Conservation (phyloP, 1,139 yeast genomes). For the Candida smagusa region DNA sequence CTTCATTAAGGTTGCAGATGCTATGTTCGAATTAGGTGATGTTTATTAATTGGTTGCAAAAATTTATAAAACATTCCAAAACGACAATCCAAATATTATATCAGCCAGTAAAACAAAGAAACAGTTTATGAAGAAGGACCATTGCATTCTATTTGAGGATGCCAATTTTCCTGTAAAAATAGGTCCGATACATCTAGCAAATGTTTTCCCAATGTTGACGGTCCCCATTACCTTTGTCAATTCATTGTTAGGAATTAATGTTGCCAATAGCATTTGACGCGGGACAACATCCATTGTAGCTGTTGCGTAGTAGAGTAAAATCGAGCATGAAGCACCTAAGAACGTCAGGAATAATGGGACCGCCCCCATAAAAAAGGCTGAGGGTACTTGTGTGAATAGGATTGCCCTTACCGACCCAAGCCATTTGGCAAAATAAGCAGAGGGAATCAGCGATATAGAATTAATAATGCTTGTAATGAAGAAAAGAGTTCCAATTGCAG, state of each 20-base stretch:
- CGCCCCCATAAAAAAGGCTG: conserved; percentile 52
- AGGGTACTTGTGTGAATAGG: conserved; percentile 73
- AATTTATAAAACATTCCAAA: background rate
- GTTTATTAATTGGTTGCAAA: conserved; percentile 44
- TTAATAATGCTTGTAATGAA: conserved; percentile 59
- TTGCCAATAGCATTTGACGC: conserved; percentile 72
- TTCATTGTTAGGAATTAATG: conserved; percentile 60
- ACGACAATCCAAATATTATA: conserved; percentile 20
- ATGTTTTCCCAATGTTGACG: conserved; percentile 81
- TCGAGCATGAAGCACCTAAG: conserved; percentile 45
- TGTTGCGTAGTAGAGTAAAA: conserved; percentile 51
- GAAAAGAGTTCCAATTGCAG: conserved; percentile 49
- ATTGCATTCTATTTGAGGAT: conserved; percentile 42
- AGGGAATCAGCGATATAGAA: conserved; percentile 64
- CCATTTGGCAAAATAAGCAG: conserved; percentile 62
- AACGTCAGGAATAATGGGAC: conserved; percentile 26
- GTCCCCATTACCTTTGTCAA: conserved; percentile 78
- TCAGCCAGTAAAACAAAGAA: conserved; percentile 47
- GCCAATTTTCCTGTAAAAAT: conserved; percentile 74
- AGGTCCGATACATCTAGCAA: conserved; percentile 83
- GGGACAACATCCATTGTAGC: conserved; percentile 91
- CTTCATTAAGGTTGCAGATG: conserved; percentile 96
- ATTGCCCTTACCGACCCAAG: conserved; percentile 82
- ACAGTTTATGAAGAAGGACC: conserved; percentile 66
- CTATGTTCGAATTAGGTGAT: conserved; percentile 98